Percentiles rank a stretch among this genome's conserved stretches.
These are phyloP conservation scores for Lindgomyces ingoldianus DNA, from an alignment of 495 filamentous ascomycete genomes.

Conservation along the genomic window DNA sequence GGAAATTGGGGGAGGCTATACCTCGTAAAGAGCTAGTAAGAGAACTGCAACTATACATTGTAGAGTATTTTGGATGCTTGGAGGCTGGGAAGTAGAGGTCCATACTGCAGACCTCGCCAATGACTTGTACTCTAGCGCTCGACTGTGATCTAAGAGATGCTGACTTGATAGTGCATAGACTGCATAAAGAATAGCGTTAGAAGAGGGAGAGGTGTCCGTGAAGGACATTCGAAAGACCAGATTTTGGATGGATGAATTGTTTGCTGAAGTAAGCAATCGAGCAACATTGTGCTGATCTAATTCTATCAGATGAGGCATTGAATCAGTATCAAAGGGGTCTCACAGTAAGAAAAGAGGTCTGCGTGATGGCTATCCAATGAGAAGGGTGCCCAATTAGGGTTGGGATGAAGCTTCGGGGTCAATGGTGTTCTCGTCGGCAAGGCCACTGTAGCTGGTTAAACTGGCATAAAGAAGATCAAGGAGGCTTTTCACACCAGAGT, in stretches of 20 bases:
- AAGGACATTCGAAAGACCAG: conserved; percentile 6
- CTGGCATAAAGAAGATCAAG: not conserved
- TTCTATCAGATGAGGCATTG: not conserved
- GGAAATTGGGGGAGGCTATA: not conserved
- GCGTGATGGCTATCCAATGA: not conserved
- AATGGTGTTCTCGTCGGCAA: no score
- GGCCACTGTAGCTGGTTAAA: not conserved
- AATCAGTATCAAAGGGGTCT: not conserved
- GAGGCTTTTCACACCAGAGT: not conserved
- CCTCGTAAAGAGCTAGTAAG: conserved; percentile 2
- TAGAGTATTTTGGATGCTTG: not conserved
- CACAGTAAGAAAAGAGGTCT: not conserved
- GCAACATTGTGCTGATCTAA: not conserved
- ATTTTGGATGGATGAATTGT: not conserved
- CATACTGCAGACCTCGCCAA: not conserved
- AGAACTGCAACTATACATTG: conserved; percentile 10
- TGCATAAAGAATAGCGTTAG: conserved; percentile 9
- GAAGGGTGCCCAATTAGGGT: not conserved
- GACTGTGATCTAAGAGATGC: not conserved
- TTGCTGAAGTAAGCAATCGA: not conserved
- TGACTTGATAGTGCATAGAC: conserved; percentile 6
- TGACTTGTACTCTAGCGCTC: not conserved
- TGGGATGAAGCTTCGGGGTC: not conserved
- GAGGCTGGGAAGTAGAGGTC: not conserved
- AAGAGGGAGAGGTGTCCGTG: not conserved